Evolutionary conservation across 345 rosid genomes (phyloP).

Genomic region (Carallia brachiata): DNA sequence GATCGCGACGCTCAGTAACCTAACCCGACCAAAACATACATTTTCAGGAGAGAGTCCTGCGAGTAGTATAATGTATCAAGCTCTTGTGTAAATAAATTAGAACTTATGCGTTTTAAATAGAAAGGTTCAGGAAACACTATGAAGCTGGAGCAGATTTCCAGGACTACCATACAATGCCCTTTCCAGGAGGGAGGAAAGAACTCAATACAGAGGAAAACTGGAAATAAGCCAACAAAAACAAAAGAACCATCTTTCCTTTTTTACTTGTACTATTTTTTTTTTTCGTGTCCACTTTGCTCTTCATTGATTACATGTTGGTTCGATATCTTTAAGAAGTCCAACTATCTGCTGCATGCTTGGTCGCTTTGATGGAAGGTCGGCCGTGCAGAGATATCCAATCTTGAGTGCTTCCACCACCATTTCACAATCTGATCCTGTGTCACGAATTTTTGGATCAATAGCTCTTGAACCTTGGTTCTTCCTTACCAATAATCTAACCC

Average conservation of each 20-base stretch:
- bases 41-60: no score
- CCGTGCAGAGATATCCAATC: constrained; percentile 91
- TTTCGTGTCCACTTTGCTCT: constrained; percentile 11
- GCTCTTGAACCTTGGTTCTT: constrained; percentile 57
- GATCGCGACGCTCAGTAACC: no score
- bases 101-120: constrained; percentile 18
- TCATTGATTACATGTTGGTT: constrained; percentile 50
- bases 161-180: constrained; percentile 31
- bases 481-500: constrained; percentile 74
- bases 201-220: constrained; percentile 9
- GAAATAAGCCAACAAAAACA: constrained; percentile 5
- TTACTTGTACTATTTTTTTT: no score
- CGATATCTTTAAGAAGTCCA: constrained; percentile 91
- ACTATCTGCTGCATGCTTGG: constrained; percentile 97
- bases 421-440: constrained; percentile 57
- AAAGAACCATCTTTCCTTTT: constrained; percentile 9
- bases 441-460: constrained; percentile 72
- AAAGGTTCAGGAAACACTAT: constrained; percentile 15
- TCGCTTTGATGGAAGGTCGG: constrained; percentile 77
- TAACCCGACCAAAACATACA: no score
- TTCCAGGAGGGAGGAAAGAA: constrained; percentile 21
- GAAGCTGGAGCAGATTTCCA: constrained; percentile 18
- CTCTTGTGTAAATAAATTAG: constrained; percentile 24
- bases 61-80: constrained; percentile 11
- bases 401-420: constrained; percentile 87